These are phyloP conservation scores for Penicillium digitatum DNA, from an alignment of 2,329 filamentous ascomycete species.

Conservation along the genomic window DNA sequence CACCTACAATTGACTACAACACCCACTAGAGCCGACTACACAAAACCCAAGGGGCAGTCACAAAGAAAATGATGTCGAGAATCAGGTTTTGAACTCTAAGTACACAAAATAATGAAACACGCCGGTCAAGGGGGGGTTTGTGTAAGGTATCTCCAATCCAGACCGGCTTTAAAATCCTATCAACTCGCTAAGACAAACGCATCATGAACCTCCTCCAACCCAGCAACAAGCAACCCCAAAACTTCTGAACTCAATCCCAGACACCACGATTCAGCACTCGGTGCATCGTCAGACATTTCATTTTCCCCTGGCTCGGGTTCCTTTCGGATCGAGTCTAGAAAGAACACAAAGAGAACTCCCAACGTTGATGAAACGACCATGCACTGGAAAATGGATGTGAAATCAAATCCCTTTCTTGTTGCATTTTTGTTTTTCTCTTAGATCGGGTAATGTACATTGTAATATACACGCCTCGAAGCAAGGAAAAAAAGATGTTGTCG, in stretches of 20 bases:
- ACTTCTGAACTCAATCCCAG: background rate
- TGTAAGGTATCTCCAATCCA: conserved; percentile 20
- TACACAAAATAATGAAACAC: conserved; percentile 41
- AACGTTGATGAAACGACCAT: background rate
- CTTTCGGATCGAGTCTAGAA: conserved; percentile 11
- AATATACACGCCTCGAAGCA: conserved; percentile 42
- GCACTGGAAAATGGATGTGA: conserved; percentile 10
- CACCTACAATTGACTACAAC: background rate
- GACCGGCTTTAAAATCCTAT: conserved; percentile 30
- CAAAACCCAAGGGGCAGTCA: conserved; percentile 2
- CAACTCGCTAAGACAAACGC: conserved; percentile 22
- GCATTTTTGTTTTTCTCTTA: conserved; percentile 25
- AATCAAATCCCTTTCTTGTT: conserved; percentile 23
- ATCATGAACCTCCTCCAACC: background rate
- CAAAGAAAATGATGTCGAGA: conserved; percentile 27
- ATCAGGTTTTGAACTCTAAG: conserved; percentile 41
- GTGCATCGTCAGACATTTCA: background rate
- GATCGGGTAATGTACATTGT: conserved; percentile 43
- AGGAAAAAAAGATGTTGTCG: conserved; percentile 30
- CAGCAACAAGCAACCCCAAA: background rate
- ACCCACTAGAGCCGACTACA: background rate
- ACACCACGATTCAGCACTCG: background rate
- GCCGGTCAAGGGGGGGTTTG: conserved; percentile 23
- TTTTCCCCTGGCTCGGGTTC: conserved; percentile 6
- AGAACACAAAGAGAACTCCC: background rate